Evolutionary conservation across 2,329 filamentous ascomycete genomes (phyloP).

Genomic region (Thielaviopsis euricoi): DNA sequence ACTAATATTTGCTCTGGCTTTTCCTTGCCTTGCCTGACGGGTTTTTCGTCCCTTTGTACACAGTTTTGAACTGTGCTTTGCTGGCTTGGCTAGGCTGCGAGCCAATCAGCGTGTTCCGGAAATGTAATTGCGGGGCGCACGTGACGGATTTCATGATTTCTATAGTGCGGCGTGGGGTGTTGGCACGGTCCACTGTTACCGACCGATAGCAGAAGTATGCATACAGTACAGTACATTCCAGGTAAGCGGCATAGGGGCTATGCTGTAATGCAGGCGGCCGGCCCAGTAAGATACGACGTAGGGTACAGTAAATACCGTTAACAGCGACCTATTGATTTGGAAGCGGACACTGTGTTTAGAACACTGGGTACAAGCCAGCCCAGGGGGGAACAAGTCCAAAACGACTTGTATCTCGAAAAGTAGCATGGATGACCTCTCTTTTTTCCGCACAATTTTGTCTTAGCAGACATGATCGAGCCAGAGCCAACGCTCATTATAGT

Average conservation of each 20-base stretch:
- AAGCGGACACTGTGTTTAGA: background rate
- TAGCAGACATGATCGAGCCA: background rate
- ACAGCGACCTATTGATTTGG: background rate
- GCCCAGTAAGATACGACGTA: background rate
- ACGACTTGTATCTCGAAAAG: background rate
- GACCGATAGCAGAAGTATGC: background rate
- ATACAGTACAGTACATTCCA: background rate
- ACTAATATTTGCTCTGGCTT: background rate
- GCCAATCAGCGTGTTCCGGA: constrained; percentile 2
- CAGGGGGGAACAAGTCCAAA: background rate
- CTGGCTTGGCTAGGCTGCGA: background rate
- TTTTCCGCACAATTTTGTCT: background rate
- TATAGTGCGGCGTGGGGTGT: background rate
- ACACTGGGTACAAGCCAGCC: background rate
- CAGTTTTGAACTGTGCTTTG: background rate
- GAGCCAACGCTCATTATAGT: background rate
- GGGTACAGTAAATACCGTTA: background rate
- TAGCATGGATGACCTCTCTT: no score
- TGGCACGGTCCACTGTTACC: background rate
- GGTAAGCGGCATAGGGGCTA: background rate
- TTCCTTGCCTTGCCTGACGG: background rate
- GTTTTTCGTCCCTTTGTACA: background rate
- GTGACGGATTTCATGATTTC: background rate
- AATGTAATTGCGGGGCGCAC: constrained; percentile 2
- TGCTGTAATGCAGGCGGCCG: background rate